These are phyloP conservation scores for Phytophthora lateralis DNA, from an alignment of 352 stramenopile species.

Conservation along the genomic window DNA sequence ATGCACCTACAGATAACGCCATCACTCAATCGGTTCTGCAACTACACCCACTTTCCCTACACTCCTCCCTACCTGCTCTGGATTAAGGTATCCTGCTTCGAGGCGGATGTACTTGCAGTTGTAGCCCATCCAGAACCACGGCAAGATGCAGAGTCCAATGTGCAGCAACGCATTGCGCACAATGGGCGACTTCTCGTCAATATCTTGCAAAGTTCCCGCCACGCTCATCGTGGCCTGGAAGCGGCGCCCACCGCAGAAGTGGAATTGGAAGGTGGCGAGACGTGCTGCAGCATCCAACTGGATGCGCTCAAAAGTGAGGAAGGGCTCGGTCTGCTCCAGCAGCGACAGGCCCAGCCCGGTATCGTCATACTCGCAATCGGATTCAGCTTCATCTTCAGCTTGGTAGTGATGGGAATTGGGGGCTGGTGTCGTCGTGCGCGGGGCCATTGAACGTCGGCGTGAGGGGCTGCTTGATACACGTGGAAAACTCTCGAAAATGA, in stretches of 20 bases:
- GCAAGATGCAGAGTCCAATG: slow-evolving; percentile 42
- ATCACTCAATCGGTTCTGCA: not conserved
- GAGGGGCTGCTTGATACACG: not conserved
- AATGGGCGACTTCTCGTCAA: slow-evolving; percentile 7
- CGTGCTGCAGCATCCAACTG: slow-evolving; percentile 19
- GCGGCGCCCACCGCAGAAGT: slow-evolving; percentile 42
- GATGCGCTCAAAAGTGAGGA: slow-evolving; percentile 43
- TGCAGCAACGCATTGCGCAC: slow-evolving; percentile 40
- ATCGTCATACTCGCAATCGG: slow-evolving; percentile 32
- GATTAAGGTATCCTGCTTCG: slow-evolving; percentile 38
- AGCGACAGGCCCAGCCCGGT: slow-evolving; percentile 25
- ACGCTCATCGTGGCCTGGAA: slow-evolving; percentile 40
- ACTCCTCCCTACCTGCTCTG: slow-evolving; percentile 25
- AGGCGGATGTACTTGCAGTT: slow-evolving; percentile 46
- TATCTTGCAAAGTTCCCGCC: slow-evolving; percentile 10
- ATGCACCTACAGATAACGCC: slow-evolving; percentile 18
- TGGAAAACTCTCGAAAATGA: slow-evolving; percentile 13
- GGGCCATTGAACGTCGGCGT: slow-evolving; percentile 15
- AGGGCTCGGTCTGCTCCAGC: slow-evolving; percentile 41
- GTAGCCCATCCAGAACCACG: slow-evolving; percentile 53
- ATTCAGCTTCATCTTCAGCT: slow-evolving; percentile 15
- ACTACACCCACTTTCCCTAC: not conserved
- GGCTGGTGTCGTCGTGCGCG: slow-evolving; percentile 4
- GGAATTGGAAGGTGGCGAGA: slow-evolving; percentile 39
- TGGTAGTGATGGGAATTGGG: slow-evolving; percentile 25